Conservation (phyloP, 2,329 filamentous ascomycete genomes). For the Neophaeococcomyces mojaviensis region DNA sequence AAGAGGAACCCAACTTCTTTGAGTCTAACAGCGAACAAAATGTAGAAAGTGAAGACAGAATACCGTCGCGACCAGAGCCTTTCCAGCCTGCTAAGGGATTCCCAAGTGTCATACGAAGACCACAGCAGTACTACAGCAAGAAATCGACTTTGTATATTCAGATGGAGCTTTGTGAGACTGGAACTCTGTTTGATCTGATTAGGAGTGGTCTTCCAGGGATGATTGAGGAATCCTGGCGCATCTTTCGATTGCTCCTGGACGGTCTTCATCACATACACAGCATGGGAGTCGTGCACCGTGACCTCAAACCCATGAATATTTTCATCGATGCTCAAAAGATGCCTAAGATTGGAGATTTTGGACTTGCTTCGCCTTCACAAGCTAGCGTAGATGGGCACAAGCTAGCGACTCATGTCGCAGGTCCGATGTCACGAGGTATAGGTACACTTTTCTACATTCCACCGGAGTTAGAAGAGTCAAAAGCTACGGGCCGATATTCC, state of each 20-base stretch:
- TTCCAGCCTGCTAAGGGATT: conserved; percentile 15
- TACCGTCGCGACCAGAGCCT: conserved; percentile 6
- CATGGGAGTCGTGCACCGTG: conserved; percentile 86
- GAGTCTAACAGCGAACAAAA: conserved; percentile 23
- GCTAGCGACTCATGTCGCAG: conserved; percentile 49
- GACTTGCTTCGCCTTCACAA: conserved; percentile 72
- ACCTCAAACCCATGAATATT: conserved; percentile 94
- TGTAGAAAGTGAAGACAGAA: conserved; percentile 29
- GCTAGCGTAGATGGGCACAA: conserved; percentile 2
- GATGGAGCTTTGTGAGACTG: conserved; percentile 97
- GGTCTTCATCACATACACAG: conserved; percentile 84
- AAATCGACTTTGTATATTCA: conserved; percentile 77
- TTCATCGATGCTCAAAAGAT: conserved; percentile 89
- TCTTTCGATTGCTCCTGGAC: conserved; percentile 86
- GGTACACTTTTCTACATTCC: conserved; percentile 87
- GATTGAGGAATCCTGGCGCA: conserved; percentile 72
- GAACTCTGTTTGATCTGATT: conserved; percentile 84
- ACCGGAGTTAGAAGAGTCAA: conserved; percentile 65
- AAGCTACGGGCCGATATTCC: conserved; percentile 69
- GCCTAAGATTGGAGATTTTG: conserved; percentile 94
- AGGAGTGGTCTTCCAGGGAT: conserved; percentile 63
- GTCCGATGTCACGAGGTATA: conserved; percentile 39
- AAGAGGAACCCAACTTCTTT: conserved; percentile 20
- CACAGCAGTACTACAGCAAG: conserved; percentile 9
- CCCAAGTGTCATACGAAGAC: conserved; percentile 22